These are phyloP conservation scores for Fusarium torreyae DNA, from an alignment of 2,329 filamentous ascomycete genomes.

Conservation along the genomic window DNA sequence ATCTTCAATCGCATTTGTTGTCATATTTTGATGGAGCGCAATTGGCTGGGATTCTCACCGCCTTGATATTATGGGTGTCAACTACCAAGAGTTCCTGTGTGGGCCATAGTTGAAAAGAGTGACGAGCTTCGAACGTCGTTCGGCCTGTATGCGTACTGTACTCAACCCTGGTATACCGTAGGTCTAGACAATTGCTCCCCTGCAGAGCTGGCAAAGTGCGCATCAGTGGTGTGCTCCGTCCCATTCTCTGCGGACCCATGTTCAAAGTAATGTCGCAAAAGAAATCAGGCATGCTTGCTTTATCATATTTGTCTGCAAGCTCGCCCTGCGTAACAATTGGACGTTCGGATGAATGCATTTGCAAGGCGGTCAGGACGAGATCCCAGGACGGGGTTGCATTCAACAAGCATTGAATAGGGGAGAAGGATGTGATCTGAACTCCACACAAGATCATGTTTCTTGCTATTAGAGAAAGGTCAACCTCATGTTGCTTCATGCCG, in stretches of 20 bases:
- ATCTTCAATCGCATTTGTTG: conserved; percentile 11
- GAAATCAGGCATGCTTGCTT: conserved; percentile 43
- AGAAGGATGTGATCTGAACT: conserved; percentile 26
- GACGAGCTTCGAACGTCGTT: conserved; percentile 37
- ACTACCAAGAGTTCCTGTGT: conserved; percentile 30
- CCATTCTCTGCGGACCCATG: conserved; percentile 44
- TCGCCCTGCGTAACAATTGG: conserved; percentile 43
- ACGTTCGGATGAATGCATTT: conserved; percentile 42
- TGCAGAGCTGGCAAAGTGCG: conserved; percentile 42
- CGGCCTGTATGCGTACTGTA: conserved; percentile 23
- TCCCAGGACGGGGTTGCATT: conserved; percentile 44
- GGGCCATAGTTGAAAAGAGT: conserved; percentile 26
- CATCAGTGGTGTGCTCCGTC: conserved; percentile 40
- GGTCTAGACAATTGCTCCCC: conserved; percentile 43
- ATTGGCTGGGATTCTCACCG: conserved; percentile 19
- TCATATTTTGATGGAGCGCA: conserved; percentile 4
- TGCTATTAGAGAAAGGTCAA: conserved; percentile 8
- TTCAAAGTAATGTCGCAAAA: conserved; percentile 46
- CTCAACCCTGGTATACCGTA: conserved; percentile 35
- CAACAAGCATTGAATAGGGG: conserved; percentile 26
- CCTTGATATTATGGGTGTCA: conserved; percentile 24
- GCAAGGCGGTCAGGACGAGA: conserved; percentile 46
- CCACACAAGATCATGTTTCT: conserved; percentile 20
- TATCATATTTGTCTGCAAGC: conserved; percentile 42
- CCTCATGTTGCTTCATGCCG: conserved; percentile 28